phyloP scores from a whole-genome alignment of 257 asterid species.

The Avicennia marina region DNA sequence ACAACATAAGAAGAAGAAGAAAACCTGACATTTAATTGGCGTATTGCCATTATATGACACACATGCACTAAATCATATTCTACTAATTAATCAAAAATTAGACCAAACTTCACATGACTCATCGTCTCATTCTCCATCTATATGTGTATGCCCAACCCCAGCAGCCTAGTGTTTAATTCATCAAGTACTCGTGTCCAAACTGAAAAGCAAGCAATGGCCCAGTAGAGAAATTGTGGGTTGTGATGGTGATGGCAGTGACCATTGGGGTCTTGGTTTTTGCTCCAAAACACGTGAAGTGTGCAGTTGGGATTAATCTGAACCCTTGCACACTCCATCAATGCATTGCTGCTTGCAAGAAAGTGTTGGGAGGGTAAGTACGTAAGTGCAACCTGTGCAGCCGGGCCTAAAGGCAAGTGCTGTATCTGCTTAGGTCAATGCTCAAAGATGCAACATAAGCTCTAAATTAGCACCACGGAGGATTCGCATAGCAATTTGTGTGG shows the following conservation, averaged over 20 bases:
- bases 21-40: not conserved
- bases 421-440: slow-evolving; percentile 42
- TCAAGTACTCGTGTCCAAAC: too few relatives aligned
- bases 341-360: slow-evolving; percentile 41
- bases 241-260: slow-evolving; percentile 2
- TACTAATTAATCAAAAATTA: not conserved
- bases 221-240: slow-evolving; percentile 11
- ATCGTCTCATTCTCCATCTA: not conserved
- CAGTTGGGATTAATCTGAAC: slow-evolving; percentile 38
- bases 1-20: too few relatives aligned
- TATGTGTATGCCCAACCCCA: slow-evolving; percentile 3
- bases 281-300: slow-evolving; percentile 44
- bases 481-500: too few relatives aligned
- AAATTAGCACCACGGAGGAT: too few relatives aligned
- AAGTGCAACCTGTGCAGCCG: slow-evolving; percentile 46
- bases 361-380: slow-evolving; percentile 31
- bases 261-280: slow-evolving; percentile 18
- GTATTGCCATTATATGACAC: not conserved
- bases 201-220: slow-evolving; percentile 14
- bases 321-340: slow-evolving; percentile 53
- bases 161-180: too few relatives aligned
- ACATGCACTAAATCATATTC: slow-evolving; percentile 3
- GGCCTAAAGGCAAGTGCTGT: slow-evolving; percentile 51
- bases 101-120: slow-evolving; percentile 12
- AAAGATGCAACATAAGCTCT: too few relatives aligned